Evolutionary conservation across 129 eudicot genomes (phyloP).

Genomic region (Tagetes patula): DNA sequence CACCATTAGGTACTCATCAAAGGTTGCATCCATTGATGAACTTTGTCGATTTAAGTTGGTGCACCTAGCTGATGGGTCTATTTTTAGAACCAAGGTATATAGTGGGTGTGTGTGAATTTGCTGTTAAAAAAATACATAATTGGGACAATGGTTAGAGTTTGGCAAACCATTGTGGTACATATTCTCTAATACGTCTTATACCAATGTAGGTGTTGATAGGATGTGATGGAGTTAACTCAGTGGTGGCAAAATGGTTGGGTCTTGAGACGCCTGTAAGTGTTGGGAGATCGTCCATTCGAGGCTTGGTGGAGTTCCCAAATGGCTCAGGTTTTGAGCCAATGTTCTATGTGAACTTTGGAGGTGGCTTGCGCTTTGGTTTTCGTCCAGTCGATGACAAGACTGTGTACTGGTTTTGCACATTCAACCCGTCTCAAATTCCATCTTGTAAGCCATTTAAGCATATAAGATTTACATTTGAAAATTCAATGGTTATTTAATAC

Average conservation of each 20-base stretch:
- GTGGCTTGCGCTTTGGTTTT: constrained; percentile 67
- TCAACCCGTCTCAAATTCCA: constrained; percentile 41
- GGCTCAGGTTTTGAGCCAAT: constrained; percentile 59
- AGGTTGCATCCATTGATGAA: constrained; percentile 63
- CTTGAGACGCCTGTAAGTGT: constrained; percentile 47
- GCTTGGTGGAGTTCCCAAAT: constrained; percentile 60
- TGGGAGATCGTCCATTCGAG: constrained; percentile 72
- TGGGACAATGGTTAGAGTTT: not conserved
- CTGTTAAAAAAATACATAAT: too few species aligned
- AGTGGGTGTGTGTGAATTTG: too few species aligned
- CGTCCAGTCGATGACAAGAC: constrained; percentile 57
- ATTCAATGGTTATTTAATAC: not conserved
- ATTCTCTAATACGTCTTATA: not conserved
- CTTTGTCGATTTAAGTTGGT: constrained; percentile 55
- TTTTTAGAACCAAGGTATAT: constrained; percentile 55
- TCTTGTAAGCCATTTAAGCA: constrained; percentile 40
- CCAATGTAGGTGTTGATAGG: constrained; percentile 75
- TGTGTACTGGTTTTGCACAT: constrained; percentile 72
- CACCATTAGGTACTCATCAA: constrained; percentile 70
- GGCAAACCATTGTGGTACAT: not conserved
- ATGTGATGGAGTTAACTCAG: constrained; percentile 79
- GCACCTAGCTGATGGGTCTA: constrained; percentile 68
- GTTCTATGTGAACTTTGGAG: constrained; percentile 43
- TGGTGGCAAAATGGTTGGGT: constrained; percentile 70
- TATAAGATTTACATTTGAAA: not conserved